Base-by-base conservation (phyloP, 306 rosid genomes). In the Sphenostylis stenocarpa region DNA sequence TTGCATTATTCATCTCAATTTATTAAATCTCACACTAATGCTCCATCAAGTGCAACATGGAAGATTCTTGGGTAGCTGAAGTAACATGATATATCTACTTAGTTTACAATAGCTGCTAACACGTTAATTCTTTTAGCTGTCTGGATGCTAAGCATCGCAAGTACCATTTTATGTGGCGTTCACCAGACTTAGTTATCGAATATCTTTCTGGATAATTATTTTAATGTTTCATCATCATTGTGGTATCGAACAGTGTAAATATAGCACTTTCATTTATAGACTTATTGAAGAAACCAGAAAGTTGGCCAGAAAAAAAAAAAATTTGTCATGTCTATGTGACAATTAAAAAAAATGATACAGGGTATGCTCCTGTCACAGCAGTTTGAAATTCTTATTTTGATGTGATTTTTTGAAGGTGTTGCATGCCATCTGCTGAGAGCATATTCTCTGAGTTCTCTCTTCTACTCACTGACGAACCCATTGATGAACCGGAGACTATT, bases 371-470 rank as follows among this genome's bases (percentile, higher is more conserved):
- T 61, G 62, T 39, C 58, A 28, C 75, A 21, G 6, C 23, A n/a
- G n/a, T 28, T 21, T 6, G 66, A 78, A 63, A 78, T 69, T 56
- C 77, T 56, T 68, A 13, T 81, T 63, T 74, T 63, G 53, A 33
- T 51, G 51, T 77, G 68, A 68, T 60, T 58, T 73, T 81, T 77
- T 84, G 80, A 86, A 94, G 98, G 87, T 94, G 98, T 77, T 82
- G 95, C 48, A 82, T 80, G 67, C 89, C 91, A 11, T 87, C 92
- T 49, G 92, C 90, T 5, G 86, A 91, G 88, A 23, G 89, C 64
- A 73, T 94, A 80, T 94, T 91, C 89, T 86, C 91, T 0, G 87
- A 92, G 82, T 90, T 94, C 84, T 77, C 95, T 3, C 85, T 94
- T 60, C 79, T 91, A 79, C 89, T 93, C 68, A 63, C 85, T 2